Evolutionary conservation across 345 rosid genomes (phyloP).

Genomic region (Eucalyptus pumila): DNA sequence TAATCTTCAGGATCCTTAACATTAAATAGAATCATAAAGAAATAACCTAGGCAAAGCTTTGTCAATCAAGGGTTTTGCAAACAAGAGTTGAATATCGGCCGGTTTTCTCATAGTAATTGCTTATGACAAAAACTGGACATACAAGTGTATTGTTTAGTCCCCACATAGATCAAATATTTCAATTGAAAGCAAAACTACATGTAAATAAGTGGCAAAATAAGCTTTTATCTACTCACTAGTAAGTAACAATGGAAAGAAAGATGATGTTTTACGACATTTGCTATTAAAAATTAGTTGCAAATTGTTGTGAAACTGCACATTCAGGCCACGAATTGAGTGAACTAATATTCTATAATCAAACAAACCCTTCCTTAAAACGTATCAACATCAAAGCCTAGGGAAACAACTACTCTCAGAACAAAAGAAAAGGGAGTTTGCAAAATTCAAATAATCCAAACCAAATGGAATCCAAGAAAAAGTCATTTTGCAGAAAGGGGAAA

Average conservation of each 20-base stretch:
- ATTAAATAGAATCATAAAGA: neutral
- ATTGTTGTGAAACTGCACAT: neutral
- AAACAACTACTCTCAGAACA: neutral
- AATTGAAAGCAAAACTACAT: neutral
- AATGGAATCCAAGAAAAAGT: neutral
- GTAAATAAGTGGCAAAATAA: neutral
- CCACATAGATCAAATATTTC: neutral
- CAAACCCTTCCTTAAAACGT: neutral
- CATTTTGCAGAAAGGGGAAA: neutral
- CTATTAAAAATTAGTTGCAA: neutral
- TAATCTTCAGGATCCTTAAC: neutral
- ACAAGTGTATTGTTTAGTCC: neutral
- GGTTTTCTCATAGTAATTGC: neutral
- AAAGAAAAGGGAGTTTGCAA: neutral
- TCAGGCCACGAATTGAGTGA: neutral
- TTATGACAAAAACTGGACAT: neutral
- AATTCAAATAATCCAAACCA: neutral
- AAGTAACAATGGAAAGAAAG: neutral
- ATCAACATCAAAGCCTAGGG: neutral
- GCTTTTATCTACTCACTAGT: neutral
- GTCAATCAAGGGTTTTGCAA: neutral
- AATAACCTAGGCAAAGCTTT: neutral
- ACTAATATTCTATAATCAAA: neutral
- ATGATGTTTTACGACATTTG: neutral
- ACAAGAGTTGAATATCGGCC: neutral